Evolutionary conservation across 2,329 filamentous ascomycete species (phyloP), one percentile per base, ranked within the genome.

Genomic region (Magnaporthiopsis poae): DNA sequence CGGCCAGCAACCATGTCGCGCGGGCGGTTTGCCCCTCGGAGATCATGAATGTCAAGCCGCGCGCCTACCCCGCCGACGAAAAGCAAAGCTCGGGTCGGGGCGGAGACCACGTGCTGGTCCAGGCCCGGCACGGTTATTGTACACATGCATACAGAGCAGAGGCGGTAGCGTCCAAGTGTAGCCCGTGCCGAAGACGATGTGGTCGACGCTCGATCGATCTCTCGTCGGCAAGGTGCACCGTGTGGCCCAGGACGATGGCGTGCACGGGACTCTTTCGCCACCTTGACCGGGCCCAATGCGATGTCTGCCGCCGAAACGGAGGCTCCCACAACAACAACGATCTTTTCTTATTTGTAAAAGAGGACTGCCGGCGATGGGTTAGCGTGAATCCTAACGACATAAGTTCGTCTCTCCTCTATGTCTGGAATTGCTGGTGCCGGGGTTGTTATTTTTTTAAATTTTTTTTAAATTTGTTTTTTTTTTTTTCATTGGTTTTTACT

Each of bases 21-120:
- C 1, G 27, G 0, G 89, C 86, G 8, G 86, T 86, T 71, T 89
- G 87, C 84, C 85, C 89, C 75, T 89, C 87, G 66, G 88, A 89
- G 36, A 89, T 81, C 72, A 87, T 88, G 76, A 90, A 90, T 0
- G 87, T 90, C 35, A 90, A 74, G 0, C 84, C 84, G 27, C 0
- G 83, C 82, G 1, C 77, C 77, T 0, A 82, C 84, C 4, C 86
- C 86, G 33, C 85, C 86, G 2, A 88, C 77, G 70, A 88, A 88
- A 2, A 83, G 74, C 12, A 88, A 75, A 7, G 0, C 80, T 82
- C 0, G 84, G 82, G 68, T 88, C 86, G 25, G 79, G 70, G 46
- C 76, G 77, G 72, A 85, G 8, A 87, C 82, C 0, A 87, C 76
- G 70, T 88, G 85, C 70, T 85, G 82, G 70, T 86, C 88, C 0